phyloP scores from a whole-genome alignment of 2,329 filamentous ascomycete species.

The Sarocladium oryzae region DNA sequence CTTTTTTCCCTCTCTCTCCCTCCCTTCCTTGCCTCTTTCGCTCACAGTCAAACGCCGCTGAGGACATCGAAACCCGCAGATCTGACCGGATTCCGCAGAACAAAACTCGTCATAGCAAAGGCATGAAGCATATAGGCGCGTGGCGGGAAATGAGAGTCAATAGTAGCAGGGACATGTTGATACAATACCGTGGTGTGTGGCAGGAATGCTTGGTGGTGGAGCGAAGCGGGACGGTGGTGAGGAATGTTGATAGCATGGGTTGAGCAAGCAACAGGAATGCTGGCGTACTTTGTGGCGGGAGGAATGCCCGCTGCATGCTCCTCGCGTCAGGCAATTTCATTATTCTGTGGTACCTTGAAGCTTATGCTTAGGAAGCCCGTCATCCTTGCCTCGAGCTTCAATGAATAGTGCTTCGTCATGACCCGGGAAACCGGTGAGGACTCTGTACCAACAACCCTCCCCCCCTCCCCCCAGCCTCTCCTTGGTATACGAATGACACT shows the following conservation, averaged over 20 bases:
- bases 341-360: too few relatives aligned
- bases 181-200: conserved; percentile 4
- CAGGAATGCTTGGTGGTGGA: background rate
- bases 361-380: too few relatives aligned
- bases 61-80: conserved; percentile 1
- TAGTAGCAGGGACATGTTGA: background rate
- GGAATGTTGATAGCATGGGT: conserved; percentile 7
- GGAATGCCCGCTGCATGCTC: background rate
- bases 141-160: background rate
- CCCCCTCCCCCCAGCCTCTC: too few relatives aligned
- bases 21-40: background rate
- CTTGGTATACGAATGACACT: too few relatives aligned
- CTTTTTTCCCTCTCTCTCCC: too few relatives aligned
- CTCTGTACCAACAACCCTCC: too few relatives aligned
- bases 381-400: too few relatives aligned
- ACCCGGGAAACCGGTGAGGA: too few relatives aligned
- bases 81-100: background rate
- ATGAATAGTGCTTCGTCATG: too few relatives aligned
- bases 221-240: background rate
- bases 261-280: background rate
- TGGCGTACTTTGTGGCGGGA: background rate
- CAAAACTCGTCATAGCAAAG: background rate
- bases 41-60: conserved; percentile 7
- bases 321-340: background rate
- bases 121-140: background rate